phyloP scores from a whole-genome alignment of 1,284 basidiomycete genomes.

The Trametes hirsuta region DNA sequence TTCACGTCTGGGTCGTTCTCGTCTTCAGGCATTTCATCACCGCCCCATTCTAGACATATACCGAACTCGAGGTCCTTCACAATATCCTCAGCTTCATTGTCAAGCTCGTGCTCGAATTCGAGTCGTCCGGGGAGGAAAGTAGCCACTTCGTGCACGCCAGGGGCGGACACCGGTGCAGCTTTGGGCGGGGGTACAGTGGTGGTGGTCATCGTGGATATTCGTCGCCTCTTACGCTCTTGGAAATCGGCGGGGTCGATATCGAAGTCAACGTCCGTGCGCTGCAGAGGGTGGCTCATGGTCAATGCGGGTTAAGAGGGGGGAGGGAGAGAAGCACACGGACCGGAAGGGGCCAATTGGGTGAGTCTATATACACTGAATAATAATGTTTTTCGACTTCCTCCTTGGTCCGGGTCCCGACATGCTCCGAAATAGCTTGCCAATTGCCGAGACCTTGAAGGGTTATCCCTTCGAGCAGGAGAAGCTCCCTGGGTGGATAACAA shows the following conservation, averaged over 20 bases:
- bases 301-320: constrained; percentile 11
- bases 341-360: constrained; percentile 77
- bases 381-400: constrained; percentile 97
- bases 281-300: neutral
- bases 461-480: constrained; percentile 90
- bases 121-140: constrained; percentile 95
- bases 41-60: constrained; percentile 82
- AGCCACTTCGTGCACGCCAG: constrained; percentile 92
- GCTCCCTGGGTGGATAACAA: constrained; percentile 60
- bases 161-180: constrained; percentile 86
- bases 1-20: constrained; percentile 72
- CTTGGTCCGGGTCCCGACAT: constrained; percentile 92
- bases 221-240: constrained; percentile 83
- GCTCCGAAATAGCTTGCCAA: constrained; percentile 96
- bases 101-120: constrained; percentile 96
- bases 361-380: constrained; percentile 80
- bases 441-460: constrained; percentile 92
- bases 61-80: constrained; percentile 98
- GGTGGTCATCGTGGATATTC: constrained; percentile 75
- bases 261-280: constrained; percentile 74
- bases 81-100: constrained; percentile 94
- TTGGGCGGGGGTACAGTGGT: constrained; percentile 60
- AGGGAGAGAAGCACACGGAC: constrained; percentile 45
- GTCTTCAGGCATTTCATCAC: constrained; percentile 80
- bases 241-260: constrained; percentile 81